phyloP scores from a whole-genome alignment of 805 yeast genomes.

The Kazachstania psychrophila region DNA sequence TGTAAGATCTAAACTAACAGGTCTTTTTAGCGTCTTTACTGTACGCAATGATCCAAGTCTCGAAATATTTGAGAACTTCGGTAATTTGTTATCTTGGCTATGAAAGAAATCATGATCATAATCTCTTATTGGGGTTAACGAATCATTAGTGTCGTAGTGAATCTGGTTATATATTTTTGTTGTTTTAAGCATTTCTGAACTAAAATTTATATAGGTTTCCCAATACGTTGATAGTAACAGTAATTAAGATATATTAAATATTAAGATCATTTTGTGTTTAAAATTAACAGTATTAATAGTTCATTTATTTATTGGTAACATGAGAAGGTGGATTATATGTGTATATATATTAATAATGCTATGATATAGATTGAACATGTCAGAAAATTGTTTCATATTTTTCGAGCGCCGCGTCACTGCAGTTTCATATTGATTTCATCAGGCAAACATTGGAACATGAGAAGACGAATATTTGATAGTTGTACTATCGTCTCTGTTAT shows the following conservation, averaged over 20 bases:
- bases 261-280: too few species aligned
- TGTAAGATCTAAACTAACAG: conserved; percentile 20
- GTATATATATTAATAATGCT: too few species aligned
- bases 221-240: too few species aligned
- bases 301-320: too few species aligned
- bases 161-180: conserved; percentile 19
- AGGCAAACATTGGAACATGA: background rate
- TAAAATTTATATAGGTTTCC: too few species aligned
- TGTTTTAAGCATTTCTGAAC: conserved; percentile 26
- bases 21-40: conserved; percentile 12
- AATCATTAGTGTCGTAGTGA: conserved; percentile 15
- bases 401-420: background rate
- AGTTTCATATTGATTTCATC: conserved; percentile 1
- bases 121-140: conserved; percentile 28
- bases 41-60: background rate
- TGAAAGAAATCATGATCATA: conserved; percentile 25
- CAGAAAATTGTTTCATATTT: background rate
- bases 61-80: conserved; percentile 6
- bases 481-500: background rate
- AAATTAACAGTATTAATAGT: too few species aligned
- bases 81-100: conserved; percentile 19
- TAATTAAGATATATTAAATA: too few species aligned
- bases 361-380: too few species aligned
- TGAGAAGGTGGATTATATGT: too few species aligned
- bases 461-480: too few species aligned